A percentile compares a stretch with the other conserved stretches of the same genome.
These are phyloP conservation scores for Aspergillus jensenii DNA, from an alignment of 2,329 filamentous ascomycete species.

Conservation along the genomic window DNA sequence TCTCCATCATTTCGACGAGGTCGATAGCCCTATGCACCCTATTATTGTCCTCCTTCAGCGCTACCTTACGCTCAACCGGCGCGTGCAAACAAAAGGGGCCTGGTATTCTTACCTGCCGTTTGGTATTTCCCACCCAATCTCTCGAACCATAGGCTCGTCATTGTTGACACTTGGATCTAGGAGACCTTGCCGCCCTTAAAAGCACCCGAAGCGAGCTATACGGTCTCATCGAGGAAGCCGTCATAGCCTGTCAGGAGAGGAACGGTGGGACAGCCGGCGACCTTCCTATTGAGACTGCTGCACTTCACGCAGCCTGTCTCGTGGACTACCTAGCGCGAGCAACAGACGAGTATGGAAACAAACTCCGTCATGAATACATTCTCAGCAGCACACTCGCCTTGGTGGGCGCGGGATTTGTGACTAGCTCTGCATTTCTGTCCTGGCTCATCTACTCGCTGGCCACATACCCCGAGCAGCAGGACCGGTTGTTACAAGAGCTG, in stretches of 20 bases:
- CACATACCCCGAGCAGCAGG: slow-evolving; percentile 55
- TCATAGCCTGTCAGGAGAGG: no score
- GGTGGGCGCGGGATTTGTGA: slow-evolving; percentile 61
- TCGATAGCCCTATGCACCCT: slow-evolving; percentile 49
- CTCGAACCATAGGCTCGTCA: no score
- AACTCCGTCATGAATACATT: slow-evolving; percentile 45
- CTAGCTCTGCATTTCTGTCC: slow-evolving; percentile 56
- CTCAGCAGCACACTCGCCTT: slow-evolving; percentile 45
- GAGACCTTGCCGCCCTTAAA: no score
- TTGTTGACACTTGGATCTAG: no score
- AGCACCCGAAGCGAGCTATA: no score
- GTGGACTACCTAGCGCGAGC: slow-evolving; percentile 1
- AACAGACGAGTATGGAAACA: slow-evolving; percentile 51
- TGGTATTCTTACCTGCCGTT: slow-evolving; percentile 60
- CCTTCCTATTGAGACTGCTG: not conserved
- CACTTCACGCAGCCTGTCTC: not conserved
- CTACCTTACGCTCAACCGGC: slow-evolving; percentile 58
- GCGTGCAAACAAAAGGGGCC: slow-evolving; percentile 50
- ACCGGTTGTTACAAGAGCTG: slow-evolving; percentile 57
- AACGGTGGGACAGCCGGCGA: no score
- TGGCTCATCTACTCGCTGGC: slow-evolving; percentile 57
- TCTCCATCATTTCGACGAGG: slow-evolving; percentile 41
- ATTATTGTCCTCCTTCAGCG: slow-evolving; percentile 53
- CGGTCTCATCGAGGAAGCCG: no score
- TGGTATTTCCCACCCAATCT: slow-evolving; percentile 46